phyloP scores from a whole-genome alignment of 2,329 filamentous ascomycete species.

The Madurella fahalii region DNA sequence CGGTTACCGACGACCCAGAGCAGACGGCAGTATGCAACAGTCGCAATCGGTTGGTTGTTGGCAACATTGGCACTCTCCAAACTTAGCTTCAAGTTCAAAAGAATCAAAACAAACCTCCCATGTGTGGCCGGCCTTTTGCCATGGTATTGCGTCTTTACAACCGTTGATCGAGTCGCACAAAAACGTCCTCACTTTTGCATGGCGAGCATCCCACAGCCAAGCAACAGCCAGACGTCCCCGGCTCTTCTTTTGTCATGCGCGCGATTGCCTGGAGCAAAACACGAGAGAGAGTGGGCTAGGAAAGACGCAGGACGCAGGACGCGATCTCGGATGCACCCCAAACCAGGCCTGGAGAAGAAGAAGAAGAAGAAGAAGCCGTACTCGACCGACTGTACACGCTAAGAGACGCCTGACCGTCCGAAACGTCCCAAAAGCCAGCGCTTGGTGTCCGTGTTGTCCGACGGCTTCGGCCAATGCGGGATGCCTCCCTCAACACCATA shows the following conservation, averaged over 20 bases:
- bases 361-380: neutral
- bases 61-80: neutral
- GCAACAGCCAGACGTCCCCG: neutral
- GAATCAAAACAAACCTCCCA: neutral
- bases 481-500: slow-evolving; percentile 55
- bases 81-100: neutral
- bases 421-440: neutral
- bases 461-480: slow-evolving; percentile 17
- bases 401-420: neutral
- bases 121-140: neutral
- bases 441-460: neutral
- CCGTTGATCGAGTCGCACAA: neutral
- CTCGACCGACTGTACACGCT: neutral
- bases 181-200: no score
- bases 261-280: neutral
- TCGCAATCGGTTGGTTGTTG: neutral
- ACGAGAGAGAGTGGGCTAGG: neutral
- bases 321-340: neutral
- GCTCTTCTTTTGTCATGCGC: slow-evolving; percentile 3
- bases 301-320: neutral
- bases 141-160: neutral
- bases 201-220: neutral
- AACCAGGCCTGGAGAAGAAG: neutral
- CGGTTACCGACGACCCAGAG: neutral
- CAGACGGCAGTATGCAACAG: neutral